Evolutionary conservation across 371 early-diverging fungal species (phyloP).

Genomic region (Lichtheimia ornata): DNA sequence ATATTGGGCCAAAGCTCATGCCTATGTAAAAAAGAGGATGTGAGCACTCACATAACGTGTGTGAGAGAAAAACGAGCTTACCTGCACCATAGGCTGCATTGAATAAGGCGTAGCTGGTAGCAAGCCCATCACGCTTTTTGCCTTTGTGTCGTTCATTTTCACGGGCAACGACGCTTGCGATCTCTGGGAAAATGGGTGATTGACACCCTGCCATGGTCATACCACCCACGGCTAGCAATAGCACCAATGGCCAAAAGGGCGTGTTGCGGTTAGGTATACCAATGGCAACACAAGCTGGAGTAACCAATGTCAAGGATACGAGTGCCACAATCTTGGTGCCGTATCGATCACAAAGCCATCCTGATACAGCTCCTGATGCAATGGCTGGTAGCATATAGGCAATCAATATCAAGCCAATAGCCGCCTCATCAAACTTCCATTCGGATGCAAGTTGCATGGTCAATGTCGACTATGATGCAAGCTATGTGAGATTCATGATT

Average conservation of each 20-base stretch:
- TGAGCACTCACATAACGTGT: slow-evolving; percentile 23
- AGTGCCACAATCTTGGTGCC: slow-evolving; percentile 44
- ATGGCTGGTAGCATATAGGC: slow-evolving; percentile 55
- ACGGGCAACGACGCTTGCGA: slow-evolving; percentile 36
- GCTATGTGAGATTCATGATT: too few species aligned
- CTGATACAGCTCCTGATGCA: slow-evolving; percentile 43
- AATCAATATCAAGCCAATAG: slow-evolving; percentile 57
- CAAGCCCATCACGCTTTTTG: slow-evolving; percentile 32
- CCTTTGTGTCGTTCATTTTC: slow-evolving; percentile 21
- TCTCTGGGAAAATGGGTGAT: slow-evolving; percentile 45
- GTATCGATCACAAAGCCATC: slow-evolving; percentile 45
- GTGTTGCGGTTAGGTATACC: slow-evolving; percentile 30
- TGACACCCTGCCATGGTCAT: slow-evolving; percentile 44
- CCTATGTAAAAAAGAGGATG: slow-evolving; percentile 25
- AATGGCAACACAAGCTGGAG: slow-evolving; percentile 31
- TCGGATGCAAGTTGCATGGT: slow-evolving; percentile 57
- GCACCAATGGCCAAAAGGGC: slow-evolving; percentile 37
- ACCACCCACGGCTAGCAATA: slow-evolving; percentile 31
- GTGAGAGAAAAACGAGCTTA: slow-evolving; percentile 32
- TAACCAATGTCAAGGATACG: slow-evolving; percentile 26
- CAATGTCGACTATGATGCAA: slow-evolving; percentile 55
- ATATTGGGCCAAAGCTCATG: slow-evolving; percentile 42
- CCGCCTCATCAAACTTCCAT: slow-evolving; percentile 55
- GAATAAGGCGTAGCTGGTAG: slow-evolving; percentile 42
- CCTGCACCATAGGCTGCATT: slow-evolving; percentile 49